Base-by-base conservation (phyloP, 768 basidiomycete species). In the Hygrocybe coccinea region DNA sequence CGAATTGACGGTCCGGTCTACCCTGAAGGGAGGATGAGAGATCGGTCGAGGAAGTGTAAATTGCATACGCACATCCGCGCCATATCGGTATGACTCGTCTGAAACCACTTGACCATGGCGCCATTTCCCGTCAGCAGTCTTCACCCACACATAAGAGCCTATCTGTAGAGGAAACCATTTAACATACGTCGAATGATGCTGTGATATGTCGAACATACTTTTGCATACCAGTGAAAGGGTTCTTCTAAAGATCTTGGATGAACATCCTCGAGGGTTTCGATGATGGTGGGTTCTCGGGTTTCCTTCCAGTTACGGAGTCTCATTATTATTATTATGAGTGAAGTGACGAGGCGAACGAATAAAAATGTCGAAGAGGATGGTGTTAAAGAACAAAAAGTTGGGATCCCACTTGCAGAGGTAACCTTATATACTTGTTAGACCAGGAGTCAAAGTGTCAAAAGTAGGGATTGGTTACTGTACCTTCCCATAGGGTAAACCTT, bases 301-400 rank as follows among this genome's bases (percentile, higher is more conserved):
- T 64, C 61, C 58, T 64, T 64, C 43, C 38, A 62, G 52, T 64
- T 64, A 44, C 63, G 59, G 15, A 64, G 57, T 37, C 60, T 44
- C 63, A 64, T 64, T 19, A 34, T 49, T 25, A 24, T 44, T 61
- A 64, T 64, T 19, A 34, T 49, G 8, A 24, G 24, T 9, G 43
- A 44, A 17, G 3, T 19, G 15, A 44, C 24, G 9, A 14, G 43
- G 8, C 1, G 24, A 44, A 44, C 14, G n/a, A 44, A 24, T n/a
- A 24, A 41, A n/a, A n/a, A 29, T 29, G 29, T 29, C 29, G 8
- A 29, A 29, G 29, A 8, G 4, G 29, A 29, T 8, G 8, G 29
- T 29, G 29, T 3, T 29, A 29, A 29, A 29, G 8, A 29, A 29
- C 8, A 8, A 29, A 29, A 29, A 29, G 29, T 29, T 29, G 29